Percentiles rank a stretch among this genome's conserved stretches.
These are phyloP conservation scores for Phragmites australis DNA, from an alignment of 176 grass and related monocot species.

Conservation along the genomic window DNA sequence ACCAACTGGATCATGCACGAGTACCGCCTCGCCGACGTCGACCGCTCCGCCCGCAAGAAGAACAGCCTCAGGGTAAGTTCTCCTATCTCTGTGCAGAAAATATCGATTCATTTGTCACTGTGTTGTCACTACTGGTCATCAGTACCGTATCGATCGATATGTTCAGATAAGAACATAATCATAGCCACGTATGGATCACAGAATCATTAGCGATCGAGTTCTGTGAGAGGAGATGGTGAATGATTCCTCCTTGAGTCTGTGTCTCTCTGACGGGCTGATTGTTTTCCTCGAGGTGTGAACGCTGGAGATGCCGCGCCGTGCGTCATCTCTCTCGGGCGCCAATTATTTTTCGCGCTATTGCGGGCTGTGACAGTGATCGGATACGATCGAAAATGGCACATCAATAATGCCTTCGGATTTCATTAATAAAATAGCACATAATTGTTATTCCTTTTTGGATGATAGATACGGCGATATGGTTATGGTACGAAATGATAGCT, in stretches of 20 bases:
- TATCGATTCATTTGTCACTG: no score
- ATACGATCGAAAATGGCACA: slow-evolving; percentile 18
- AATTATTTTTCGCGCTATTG: slow-evolving; percentile 37
- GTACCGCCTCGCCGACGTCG: slow-evolving; percentile 81
- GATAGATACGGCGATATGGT: not conserved
- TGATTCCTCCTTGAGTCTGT: not conserved
- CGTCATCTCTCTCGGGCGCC: slow-evolving; percentile 37
- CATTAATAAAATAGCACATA: not conserved
- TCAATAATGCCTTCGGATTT: slow-evolving; percentile 11
- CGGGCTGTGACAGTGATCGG: slow-evolving; percentile 24
- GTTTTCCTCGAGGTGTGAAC: slow-evolving; percentile 43
- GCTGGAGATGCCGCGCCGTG: slow-evolving; percentile 32
- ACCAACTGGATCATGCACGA: slow-evolving; percentile 94
- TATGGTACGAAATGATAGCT: not conserved
- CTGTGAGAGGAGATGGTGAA: not conserved
- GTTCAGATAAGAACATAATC: not conserved
- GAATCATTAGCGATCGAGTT: not conserved
- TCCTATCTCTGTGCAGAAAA: no score
- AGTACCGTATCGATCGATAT: not conserved
- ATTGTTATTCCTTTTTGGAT: not conserved
- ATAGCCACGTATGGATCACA: slow-evolving; percentile 22
- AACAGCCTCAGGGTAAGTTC: slow-evolving; percentile 63
- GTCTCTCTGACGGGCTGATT: not conserved
- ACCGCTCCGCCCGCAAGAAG: slow-evolving; percentile 71
- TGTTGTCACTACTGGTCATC: no score